These are phyloP conservation scores for Fusarium nisikadoi DNA, from an alignment of 2,329 filamentous ascomycete genomes.

Conservation along the genomic window DNA sequence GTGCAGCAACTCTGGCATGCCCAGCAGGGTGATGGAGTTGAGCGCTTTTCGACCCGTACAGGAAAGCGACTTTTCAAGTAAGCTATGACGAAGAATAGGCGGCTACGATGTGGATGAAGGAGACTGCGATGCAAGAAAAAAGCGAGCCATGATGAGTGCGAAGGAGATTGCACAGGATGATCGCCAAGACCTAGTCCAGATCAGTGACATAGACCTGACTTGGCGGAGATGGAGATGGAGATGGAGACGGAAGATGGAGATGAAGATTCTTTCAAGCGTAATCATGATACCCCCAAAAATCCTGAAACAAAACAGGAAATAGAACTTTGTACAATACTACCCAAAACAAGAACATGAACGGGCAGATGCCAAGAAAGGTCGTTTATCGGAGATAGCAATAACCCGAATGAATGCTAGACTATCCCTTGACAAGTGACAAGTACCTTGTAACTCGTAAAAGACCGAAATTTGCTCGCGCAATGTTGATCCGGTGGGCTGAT, in stretches of 20 bases:
- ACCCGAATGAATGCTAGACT: neutral
- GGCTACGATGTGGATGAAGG: neutral
- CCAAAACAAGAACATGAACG: neutral
- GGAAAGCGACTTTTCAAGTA: slow-evolving; percentile 65
- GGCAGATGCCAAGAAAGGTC: neutral
- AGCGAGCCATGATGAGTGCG: neutral
- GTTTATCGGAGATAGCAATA: neutral
- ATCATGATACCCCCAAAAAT: slow-evolving; percentile 32
- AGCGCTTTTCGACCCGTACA: slow-evolving; percentile 66
- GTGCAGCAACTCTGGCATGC: slow-evolving; percentile 69
- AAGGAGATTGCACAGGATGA: neutral
- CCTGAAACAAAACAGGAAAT: slow-evolving; percentile 19
- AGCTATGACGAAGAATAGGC: slow-evolving; percentile 21
- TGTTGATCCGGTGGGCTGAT: neutral
- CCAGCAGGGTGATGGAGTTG: slow-evolving; percentile 68
- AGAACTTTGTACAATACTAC: slow-evolving; percentile 12
- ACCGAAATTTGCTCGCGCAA: neutral
- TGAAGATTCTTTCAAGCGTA: slow-evolving; percentile 28
- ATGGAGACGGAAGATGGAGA: neutral
- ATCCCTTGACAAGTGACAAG: neutral
- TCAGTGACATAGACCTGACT: neutral
- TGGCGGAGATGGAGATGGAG: neutral
- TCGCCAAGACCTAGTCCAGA: slow-evolving; percentile 3
- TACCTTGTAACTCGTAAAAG: neutral
- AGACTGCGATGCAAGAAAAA: neutral